phyloP scores from a whole-genome alignment of 148 eudicot genomes.

The Hydrangea macrophylla region DNA sequence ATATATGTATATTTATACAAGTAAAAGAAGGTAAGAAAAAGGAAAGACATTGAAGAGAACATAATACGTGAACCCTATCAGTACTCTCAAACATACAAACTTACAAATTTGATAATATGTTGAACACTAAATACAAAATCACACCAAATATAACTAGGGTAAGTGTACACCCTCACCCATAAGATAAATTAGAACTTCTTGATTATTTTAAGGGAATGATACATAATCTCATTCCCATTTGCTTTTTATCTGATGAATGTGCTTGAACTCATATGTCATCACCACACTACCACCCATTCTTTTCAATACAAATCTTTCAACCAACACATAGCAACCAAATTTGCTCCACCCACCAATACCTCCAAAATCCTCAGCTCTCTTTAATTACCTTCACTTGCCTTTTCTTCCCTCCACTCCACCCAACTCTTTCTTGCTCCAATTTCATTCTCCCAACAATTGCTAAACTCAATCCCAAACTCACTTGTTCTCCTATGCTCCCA shows the following conservation, averaged over 20 bases:
- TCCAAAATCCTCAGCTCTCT: conserved; percentile 30
- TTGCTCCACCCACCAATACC: conserved; percentile 39
- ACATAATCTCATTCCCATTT: conserved; percentile 41
- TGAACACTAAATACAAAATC: too few species aligned
- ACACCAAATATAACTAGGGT: too few species aligned
- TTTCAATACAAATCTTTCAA: conserved; percentile 49
- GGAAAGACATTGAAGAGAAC: too few species aligned
- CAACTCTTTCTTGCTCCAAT: conserved; percentile 43
- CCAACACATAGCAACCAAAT: conserved; percentile 60
- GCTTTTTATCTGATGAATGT: conserved; percentile 35
- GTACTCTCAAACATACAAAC: too few species aligned
- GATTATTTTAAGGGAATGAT: too few species aligned
- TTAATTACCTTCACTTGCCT: conserved; percentile 35
- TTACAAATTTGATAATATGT: too few species aligned
- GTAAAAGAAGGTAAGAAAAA: too few species aligned
- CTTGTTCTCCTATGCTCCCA: conserved; percentile 17
- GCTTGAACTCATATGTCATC: conserved; percentile 47
- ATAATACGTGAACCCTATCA: too few species aligned
- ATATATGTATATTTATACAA: too few species aligned
- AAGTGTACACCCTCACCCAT: too few species aligned
- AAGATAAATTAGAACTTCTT: too few species aligned
- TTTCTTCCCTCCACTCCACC: conserved; percentile 37
- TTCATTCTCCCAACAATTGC: conserved; percentile 35
- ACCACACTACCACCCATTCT: conserved; percentile 57
- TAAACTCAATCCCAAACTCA: conserved; percentile 34